Evolutionary conservation across 768 basidiomycete species (phyloP), one percentile per base, ranked within the genome.

Genomic region (Hortiboletus flavorubellus): DNA sequence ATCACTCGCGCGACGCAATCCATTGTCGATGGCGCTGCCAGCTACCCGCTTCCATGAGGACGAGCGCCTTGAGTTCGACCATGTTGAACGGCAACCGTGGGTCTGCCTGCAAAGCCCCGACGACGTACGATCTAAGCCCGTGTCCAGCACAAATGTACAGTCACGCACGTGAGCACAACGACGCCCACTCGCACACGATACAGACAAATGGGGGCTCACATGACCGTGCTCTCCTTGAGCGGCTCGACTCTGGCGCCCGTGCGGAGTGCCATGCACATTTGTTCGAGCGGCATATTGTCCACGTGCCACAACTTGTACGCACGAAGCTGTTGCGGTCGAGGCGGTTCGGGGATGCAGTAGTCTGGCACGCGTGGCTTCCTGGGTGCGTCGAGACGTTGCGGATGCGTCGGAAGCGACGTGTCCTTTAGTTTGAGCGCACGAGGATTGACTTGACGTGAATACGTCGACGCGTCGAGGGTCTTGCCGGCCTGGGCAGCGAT

Each of bases 241-340:
- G 79, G 80, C 50, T 77, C 72, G 29, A 70, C 60, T 49, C 60
- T 58, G 12, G 33, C 47, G 10, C 60, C 64, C 14, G 59, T 70
- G 48, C 74, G 64, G 46, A 80, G 68, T 26, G 54, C 54, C 31
- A 70, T 68, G 43, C 79, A 76, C 55, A 80, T 79, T 35, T 70
- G 67, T 15, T 64, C 59, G 10, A 80, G 69, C 0, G 72, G 54
- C 66, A 69, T 68, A 47, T 64, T 60, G 46, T 64, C 63, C 34
- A 68, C 21, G 50, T 74, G 73, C 79, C 79, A 81, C 11, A 80
- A 58, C 9, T 68, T 70, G 61, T 81, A 80, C 29, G 80, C 78
- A 12, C 76, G 73, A 34, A 76, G 57, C 41, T 74, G 70, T 45
- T 77, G 78, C 18, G 64, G 72, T 15, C 68, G 69, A 44, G 68